These are phyloP conservation scores for Trifolium repens DNA, from an alignment of 306 rosid genomes.

Conservation along the genomic window DNA sequence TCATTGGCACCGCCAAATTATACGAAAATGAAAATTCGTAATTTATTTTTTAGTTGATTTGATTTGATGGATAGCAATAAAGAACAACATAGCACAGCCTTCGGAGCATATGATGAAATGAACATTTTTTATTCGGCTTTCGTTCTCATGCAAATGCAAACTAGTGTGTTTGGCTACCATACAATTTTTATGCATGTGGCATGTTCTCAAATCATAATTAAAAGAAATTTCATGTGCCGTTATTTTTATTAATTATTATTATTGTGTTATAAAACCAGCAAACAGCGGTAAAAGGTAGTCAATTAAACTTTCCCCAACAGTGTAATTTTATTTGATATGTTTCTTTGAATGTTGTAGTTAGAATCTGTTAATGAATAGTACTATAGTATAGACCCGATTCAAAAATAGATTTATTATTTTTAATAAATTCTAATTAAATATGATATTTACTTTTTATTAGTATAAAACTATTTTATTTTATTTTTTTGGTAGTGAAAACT, in stretches of 20 bases:
- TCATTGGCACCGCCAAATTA: background rate
- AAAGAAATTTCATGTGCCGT: slow-evolving; percentile 38
- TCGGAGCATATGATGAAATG: slow-evolving; percentile 40
- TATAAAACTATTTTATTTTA: too few species aligned
- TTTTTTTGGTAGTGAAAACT: too few species aligned
- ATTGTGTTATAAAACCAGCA: slow-evolving; percentile 27
- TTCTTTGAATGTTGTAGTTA: slow-evolving; percentile 41
- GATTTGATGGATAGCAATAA: slow-evolving; percentile 27
- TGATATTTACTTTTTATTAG: too few species aligned
- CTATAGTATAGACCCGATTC: too few species aligned
- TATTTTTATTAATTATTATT: slow-evolving; percentile 39
- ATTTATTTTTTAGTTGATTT: background rate
- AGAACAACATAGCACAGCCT: background rate
- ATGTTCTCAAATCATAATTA: slow-evolving; percentile 44
- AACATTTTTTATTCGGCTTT: slow-evolving; percentile 36
- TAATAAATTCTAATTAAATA: too few species aligned
- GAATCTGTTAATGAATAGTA: too few species aligned
- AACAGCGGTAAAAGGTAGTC: slow-evolving; percentile 28
- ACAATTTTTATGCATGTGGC: slow-evolving; percentile 47
- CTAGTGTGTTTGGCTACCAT: slow-evolving; percentile 43
- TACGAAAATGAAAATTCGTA: background rate
- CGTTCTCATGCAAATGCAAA: slow-evolving; percentile 42
- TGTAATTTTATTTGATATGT: slow-evolving; percentile 43
- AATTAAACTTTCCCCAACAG: slow-evolving; percentile 7
- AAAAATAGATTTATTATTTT: too few species aligned